These are phyloP conservation scores for Collybia sordida DNA, from an alignment of 768 basidiomycete species.

Conservation along the genomic window DNA sequence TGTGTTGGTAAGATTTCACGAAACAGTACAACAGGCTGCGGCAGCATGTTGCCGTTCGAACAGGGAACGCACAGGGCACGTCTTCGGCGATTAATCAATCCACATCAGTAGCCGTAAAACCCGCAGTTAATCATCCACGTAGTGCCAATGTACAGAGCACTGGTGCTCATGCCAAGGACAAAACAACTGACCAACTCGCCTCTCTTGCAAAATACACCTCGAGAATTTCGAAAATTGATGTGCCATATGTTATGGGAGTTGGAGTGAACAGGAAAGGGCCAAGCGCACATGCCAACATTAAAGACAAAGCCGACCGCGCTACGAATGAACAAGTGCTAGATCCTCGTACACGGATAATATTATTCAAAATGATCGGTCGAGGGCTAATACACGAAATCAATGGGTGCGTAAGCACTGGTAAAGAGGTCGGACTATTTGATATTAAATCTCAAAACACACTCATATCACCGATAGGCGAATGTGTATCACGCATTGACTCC, in stretches of 20 bases:
- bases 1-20: conserved; percentile 76
- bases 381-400: conserved; percentile 89
- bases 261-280: conserved; percentile 93
- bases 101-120: conserved; percentile 58
- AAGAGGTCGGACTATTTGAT: conserved; percentile 65
- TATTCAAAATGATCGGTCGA: conserved; percentile 95
- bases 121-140: conserved; percentile 70
- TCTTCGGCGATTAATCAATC: conserved; percentile 50
- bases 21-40: conserved; percentile 96
- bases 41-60: conserved; percentile 85
- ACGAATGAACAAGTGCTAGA: conserved; percentile 98
- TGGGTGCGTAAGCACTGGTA: conserved; percentile 96
- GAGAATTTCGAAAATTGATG: conserved; percentile 71
- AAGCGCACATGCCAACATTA: conserved; percentile 80
- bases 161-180: conserved; percentile 45
- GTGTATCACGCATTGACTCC: conserved; percentile 87
- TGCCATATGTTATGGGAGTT: conserved; percentile 64
- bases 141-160: conserved; percentile 24
- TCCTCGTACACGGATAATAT: conserved; percentile 88
- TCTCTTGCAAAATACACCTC: conserved; percentile 78
- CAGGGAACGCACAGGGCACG: conserved; percentile 64
- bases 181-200: conserved; percentile 69
- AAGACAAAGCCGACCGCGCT: conserved; percentile 96
- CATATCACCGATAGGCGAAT: conserved; percentile 65
- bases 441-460: neutral